Evolutionary conservation across 106 monocot species (phyloP), one percentile per base, ranked within the genome.

Genomic region (Phalaenopsis aphrodite): DNA sequence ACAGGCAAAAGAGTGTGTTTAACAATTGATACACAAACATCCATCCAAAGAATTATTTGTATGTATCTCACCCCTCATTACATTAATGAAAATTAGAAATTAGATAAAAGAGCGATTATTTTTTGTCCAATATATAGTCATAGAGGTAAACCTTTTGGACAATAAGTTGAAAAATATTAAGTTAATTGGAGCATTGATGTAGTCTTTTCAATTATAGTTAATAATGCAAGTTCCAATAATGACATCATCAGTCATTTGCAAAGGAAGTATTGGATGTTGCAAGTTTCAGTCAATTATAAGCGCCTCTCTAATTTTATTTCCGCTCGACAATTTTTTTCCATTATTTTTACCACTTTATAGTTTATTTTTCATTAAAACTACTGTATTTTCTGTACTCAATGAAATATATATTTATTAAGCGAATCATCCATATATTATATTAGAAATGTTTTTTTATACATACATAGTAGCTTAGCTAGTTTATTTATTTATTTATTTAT

Each of bases 51-150:
- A 5, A 8, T 76, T 7, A 76, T 42, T 76, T 76, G 43, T 42
- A 76, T 76, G 75, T 19, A 14, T 76, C 17, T 76, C 19, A 76
- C 41, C 14, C 41, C 0, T 19, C 75, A 42, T 42, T 76, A 42
- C 41, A 76, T 76, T 76, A 42, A 42, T 76, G 42, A 42, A 18
- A 17, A 76, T 41, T 76, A 42, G 10, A 76, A 76, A 41, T 76
- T 41, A 19, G 39, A 76, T 15, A 76, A 76, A n/a, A 37, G 75
- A 2, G 43, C 43, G 4, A 41, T 76, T 41, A 76, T 42, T 42
- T 76, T 76, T 42, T 42, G 39, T 76, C 42, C 17, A 46, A 42
- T 76, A 10, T 15, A 30, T 3, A 5, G 41, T 76, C 75, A 76
- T 76, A 76, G 42, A 76, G 41, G 75, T 18, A 42, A 76, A 10